Base-by-base conservation (phyloP, 345 rosid species). In the Alliaria petiolata region DNA sequence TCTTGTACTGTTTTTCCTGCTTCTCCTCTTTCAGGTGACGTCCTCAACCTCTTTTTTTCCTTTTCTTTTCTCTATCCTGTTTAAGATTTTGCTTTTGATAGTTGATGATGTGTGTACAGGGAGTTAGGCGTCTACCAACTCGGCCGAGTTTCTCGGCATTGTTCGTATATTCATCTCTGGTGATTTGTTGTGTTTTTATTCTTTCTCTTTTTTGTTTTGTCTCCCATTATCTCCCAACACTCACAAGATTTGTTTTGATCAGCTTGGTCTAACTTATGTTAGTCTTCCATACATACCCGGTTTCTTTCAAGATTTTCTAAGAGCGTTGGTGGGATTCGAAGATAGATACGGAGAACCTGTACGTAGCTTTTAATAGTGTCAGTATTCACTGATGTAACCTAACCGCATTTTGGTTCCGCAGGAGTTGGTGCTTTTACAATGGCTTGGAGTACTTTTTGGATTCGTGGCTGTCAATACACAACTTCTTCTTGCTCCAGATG, bases 11-110 rank as follows among this genome's bases (percentile, higher is more conserved):
- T 86, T 84, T 39, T 67, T 82, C 57, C 55, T 91, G 67, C 79
- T 91, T 55, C 78, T 88, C 42, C 85, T 90, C 56, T 88, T 86
- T 72, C 97, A 91, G 89, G 97, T 91, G 67, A 51, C n/a, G n/a
- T n/a, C 4, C 0, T 12, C 8, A 16, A 1, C n/a, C 26, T 25
- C 3, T 25, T 25, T 25, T 53, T 31, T 20, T 33, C 3, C 26
- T 1, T 7, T 11, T 6, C 11, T 34, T 34, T 34, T n/a, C n/a
- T n/a, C n/a, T n/a, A n/a, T n/a, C n/a, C n/a, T n/a, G n/a, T n/a
- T n/a, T n/a, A n/a, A n/a, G 35, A 34, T 34, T 34, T 34, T 34
- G 38, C 2, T 34, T 34, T 34, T 36, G 35, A 38, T 76, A 8
- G 3, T 20, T n/a, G n/a, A n/a, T 12, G 39, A 65, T 49, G 44